Evolutionary conservation across 2,329 filamentous ascomycete genomes (phyloP).

Genomic region (Neonectria neomacrospora): DNA sequence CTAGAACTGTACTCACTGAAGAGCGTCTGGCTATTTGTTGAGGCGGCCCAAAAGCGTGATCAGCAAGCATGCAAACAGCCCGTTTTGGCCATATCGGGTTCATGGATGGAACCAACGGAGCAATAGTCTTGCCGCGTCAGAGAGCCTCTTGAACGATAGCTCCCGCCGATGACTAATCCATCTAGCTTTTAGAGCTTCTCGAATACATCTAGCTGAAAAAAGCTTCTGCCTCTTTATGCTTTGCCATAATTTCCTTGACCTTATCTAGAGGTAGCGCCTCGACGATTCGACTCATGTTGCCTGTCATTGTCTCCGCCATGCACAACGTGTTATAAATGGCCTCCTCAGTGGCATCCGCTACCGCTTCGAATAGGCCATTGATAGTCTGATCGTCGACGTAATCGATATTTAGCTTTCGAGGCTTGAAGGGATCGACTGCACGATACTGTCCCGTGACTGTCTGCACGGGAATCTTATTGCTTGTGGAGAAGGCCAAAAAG

Average conservation of each 20-base stretch:
- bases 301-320: slow-evolving; percentile 69
- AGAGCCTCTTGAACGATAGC: too few relatives aligned
- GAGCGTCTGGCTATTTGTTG: too few relatives aligned
- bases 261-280: slow-evolving; percentile 50
- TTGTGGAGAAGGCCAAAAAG: slow-evolving; percentile 72
- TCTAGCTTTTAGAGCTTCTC: too few relatives aligned
- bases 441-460: slow-evolving; percentile 45
- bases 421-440: slow-evolving; percentile 55
- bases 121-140: too few relatives aligned
- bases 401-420: slow-evolving; percentile 45
- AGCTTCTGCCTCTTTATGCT: slow-evolving; percentile 1
- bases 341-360: slow-evolving; percentile 72
- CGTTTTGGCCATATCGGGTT: too few relatives aligned
- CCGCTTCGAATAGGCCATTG: slow-evolving; percentile 70
- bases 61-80: too few relatives aligned
- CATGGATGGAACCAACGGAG: too few relatives aligned
- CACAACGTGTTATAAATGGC: slow-evolving; percentile 73
- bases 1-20: too few relatives aligned
- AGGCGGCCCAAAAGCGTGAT: too few relatives aligned
- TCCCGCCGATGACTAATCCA: too few relatives aligned
- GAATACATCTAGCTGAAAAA: not conserved
- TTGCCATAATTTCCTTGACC: slow-evolving; percentile 12
- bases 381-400: slow-evolving; percentile 67
- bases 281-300: slow-evolving; percentile 60
- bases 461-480: slow-evolving; percentile 57